Percentiles rank a stretch among this genome's conserved stretches.
Evolutionary conservation across 495 filamentous ascomycete genomes (phyloP).

Genomic region (Aspergillus nanangensis): DNA sequence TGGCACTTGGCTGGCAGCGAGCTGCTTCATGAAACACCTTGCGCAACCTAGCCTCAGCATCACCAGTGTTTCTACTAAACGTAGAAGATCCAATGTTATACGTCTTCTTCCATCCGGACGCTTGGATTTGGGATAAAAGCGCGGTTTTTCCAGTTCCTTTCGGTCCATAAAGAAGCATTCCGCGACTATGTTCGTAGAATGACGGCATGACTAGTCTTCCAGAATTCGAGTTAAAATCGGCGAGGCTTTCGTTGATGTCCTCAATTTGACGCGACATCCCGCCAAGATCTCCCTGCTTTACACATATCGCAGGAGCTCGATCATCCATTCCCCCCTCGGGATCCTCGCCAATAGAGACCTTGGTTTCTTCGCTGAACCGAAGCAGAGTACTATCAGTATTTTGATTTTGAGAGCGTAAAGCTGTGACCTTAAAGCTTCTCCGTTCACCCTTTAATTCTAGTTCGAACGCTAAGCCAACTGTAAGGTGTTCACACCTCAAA

Average conservation of each 20-base stretch:
- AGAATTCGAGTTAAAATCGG: constrained; percentile 45
- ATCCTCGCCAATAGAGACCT: constrained; percentile 30
- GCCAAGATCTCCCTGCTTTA: constrained; percentile 44
- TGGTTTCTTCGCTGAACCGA: constrained; percentile 27
- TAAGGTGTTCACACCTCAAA: constrained; percentile 39
- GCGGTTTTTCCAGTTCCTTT: constrained; percentile 80
- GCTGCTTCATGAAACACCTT: constrained; percentile 69
- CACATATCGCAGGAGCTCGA: constrained; percentile 15
- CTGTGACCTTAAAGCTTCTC: constrained; percentile 38
- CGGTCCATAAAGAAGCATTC: constrained; percentile 75
- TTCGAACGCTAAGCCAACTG: constrained; percentile 42
- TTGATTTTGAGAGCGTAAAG: constrained; percentile 24
- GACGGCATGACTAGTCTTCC: constrained; percentile 33
- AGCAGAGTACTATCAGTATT: constrained; percentile 29
- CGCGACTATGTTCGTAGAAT: constrained; percentile 41
- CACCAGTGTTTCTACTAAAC: constrained; percentile 34
- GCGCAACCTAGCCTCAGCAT: constrained; percentile 52
- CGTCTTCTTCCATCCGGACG: constrained; percentile 64
- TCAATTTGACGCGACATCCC: constrained; percentile 60
- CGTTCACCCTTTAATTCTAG: constrained; percentile 43
- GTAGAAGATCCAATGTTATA: constrained; percentile 56
- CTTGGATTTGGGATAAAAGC: constrained; percentile 61
- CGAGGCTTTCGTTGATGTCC: constrained; percentile 63
- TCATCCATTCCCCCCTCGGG: constrained; percentile 12
- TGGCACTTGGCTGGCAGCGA: constrained; percentile 68